Base-by-base conservation (phyloP, 495 filamentous ascomycete species). In the Aspergillus hancockii region DNA sequence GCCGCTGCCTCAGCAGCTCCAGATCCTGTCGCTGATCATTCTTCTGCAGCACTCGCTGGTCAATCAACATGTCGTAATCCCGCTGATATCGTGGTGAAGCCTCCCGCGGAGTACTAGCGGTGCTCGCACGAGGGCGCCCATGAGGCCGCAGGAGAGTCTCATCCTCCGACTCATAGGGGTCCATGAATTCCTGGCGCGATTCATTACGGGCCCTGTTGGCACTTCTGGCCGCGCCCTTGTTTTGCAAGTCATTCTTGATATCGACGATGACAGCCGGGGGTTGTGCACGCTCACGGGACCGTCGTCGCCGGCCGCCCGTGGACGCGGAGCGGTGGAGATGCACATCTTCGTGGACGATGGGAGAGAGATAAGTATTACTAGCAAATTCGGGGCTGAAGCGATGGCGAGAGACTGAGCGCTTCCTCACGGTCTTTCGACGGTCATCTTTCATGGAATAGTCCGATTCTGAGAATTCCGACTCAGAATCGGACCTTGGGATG, bases 381-480 rank as follows among this genome's bases (percentile, higher is more conserved):
- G 45, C 58, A 52, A 52, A 34, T 40, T 69, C 68, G 7, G 71
- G 68, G 41, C 53, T 64, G 41, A 52, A 28, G 25, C 70, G 77
- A 30, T 61, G 67, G 30, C 77, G 75, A 34, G 77, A 80, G 41
- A 66, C 36, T 16, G 77, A 80, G 53, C 75, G 77, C 23, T 68
- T 65, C 14, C 68, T 63, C 45, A 69, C 28, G 12, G 70, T 59
- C 22, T 61, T 63, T n/a, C 63, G 65, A 25, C 64, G 64, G 54
- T 60, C 57, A 23, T 38, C 58, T 30, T 61, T 63, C 61, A 75
- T 67, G 28, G 72, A 77, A 56, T 71, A 30, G 49, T 79, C 76
- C 14, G 75, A 72, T 62, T 78, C 76, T 18, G 73, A 74, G 60
- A 65, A 74, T 1, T 78, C 77, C 18, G 70, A 68, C 31, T 76